phyloP scores from a whole-genome alignment of 116 monocot species.

The Posidonia oceanica region DNA sequence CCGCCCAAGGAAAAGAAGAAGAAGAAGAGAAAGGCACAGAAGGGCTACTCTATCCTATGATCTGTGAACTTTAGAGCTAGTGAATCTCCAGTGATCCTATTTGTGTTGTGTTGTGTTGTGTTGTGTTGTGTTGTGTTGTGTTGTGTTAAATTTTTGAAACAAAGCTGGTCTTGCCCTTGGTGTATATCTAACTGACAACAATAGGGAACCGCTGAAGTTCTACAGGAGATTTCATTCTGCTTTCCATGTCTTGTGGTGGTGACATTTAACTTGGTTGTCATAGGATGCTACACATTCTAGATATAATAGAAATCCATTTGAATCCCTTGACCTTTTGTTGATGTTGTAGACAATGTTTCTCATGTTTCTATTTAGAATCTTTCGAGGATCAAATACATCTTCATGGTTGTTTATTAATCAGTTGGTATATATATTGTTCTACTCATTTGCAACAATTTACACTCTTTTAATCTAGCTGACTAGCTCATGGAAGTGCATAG shows the following conservation, averaged over 20 bases:
- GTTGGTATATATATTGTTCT: too few species aligned
- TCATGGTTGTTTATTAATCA: too few species aligned
- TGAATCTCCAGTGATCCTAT: background rate
- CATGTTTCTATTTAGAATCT: too few species aligned
- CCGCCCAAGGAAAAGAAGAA: conserved; percentile 23
- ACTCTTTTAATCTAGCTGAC: too few species aligned
- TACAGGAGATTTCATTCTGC: background rate
- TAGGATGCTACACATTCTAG: too few species aligned
- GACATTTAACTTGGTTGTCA: background rate
- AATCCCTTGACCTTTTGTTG: too few species aligned
- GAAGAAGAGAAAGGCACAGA: conserved; percentile 12
- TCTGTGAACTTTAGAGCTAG: background rate
- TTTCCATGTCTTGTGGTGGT: background rate
- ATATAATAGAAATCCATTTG: too few species aligned
- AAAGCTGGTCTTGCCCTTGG: background rate
- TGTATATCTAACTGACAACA: conserved; percentile 1
- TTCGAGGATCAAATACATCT: too few species aligned
- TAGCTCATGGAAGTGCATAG: too few species aligned
- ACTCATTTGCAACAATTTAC: too few species aligned
- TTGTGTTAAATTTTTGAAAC: background rate
- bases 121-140: background rate
- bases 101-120: background rate
- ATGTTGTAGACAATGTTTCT: too few species aligned
- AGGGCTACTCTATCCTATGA: conserved; percentile 9
- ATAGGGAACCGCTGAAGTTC: background rate